These are phyloP conservation scores for Talaromyces islandicus DNA, from an alignment of 2,329 filamentous ascomycete genomes.

Conservation along the genomic window DNA sequence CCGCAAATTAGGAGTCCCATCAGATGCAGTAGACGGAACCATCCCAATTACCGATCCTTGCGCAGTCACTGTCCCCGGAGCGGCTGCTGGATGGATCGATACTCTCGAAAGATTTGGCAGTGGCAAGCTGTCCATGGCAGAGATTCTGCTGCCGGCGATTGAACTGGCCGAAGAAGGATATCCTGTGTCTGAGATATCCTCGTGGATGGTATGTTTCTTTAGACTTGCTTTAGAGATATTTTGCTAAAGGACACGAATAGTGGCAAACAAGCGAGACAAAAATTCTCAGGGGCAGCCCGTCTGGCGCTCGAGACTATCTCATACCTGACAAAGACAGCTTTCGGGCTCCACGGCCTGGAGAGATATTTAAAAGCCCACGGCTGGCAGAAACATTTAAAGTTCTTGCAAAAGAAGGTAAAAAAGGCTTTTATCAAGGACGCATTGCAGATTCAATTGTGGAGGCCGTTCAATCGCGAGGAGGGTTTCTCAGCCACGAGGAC, in stretches of 20 bases:
- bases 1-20: slow-evolving; percentile 59
- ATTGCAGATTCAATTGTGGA: slow-evolving; percentile 76
- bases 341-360: slow-evolving; percentile 69
- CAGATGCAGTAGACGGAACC: slow-evolving; percentile 24
- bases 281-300: slow-evolving; percentile 65
- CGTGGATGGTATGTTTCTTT: slow-evolving; percentile 53
- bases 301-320: slow-evolving; percentile 71
- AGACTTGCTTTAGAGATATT: not conserved
- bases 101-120: slow-evolving; percentile 83
- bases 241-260: slow-evolving; percentile 36
- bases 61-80: slow-evolving; percentile 80
- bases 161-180: slow-evolving; percentile 82
- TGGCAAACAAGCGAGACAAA: slow-evolving; percentile 62
- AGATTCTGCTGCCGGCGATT: slow-evolving; percentile 77
- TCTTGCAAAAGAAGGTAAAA: slow-evolving; percentile 73
- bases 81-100: slow-evolving; percentile 89
- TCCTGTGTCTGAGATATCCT: slow-evolving; percentile 74
- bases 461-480: slow-evolving; percentile 68
- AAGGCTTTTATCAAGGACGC: slow-evolving; percentile 81
- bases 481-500: slow-evolving; percentile 72
- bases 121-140: slow-evolving; percentile 67
- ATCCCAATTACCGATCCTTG: slow-evolving; percentile 75
- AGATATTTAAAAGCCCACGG: slow-evolving; percentile 80
- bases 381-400: slow-evolving; percentile 75
- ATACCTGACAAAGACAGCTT: slow-evolving; percentile 66